phyloP scores from a whole-genome alignment of 192 early-diverging fungal species.

The Backusella parvicylindrica region DNA sequence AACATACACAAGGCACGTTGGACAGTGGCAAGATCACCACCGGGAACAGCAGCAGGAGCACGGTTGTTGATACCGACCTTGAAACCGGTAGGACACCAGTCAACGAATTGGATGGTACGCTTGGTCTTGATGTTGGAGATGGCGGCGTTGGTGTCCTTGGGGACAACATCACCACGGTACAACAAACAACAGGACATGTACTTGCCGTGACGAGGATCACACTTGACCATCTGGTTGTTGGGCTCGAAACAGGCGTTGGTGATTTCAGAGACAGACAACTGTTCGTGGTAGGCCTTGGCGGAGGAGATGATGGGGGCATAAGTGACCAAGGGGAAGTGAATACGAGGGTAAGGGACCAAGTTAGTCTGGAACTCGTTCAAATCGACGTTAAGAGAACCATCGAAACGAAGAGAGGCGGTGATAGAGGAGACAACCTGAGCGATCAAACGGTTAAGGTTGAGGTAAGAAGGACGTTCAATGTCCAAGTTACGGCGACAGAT shows the following conservation, averaged over 20 bases:
- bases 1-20: conserved; percentile 95
- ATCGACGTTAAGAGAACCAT: conserved; percentile 98
- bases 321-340: conserved; percentile 98
- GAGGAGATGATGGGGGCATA: conserved; percentile 95
- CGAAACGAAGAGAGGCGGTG: conserved; percentile 98
- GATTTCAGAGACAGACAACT: conserved; percentile 93
- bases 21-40: conserved; percentile 94
- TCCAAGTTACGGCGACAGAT: conserved; percentile 98
- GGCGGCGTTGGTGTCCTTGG: conserved; percentile 94
- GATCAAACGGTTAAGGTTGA: conserved; percentile 96
- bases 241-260: conserved; percentile 97
- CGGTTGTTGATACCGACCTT: conserved; percentile 99
- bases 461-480: conserved; percentile 95
- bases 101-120: conserved; percentile 96
- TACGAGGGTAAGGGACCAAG: conserved; percentile 98
- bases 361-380: conserved; percentile 99
- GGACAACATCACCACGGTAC: conserved; percentile 98
- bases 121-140: conserved; percentile 92
- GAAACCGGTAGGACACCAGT: conserved; percentile 99
- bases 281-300: conserved; percentile 96
- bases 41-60: conserved; percentile 86
- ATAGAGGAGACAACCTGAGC: conserved; percentile 99
- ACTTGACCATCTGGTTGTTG: conserved; percentile 99
- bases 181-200: conserved; percentile 99
- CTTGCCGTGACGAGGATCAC: conserved; percentile 95